Base-by-base conservation (phyloP, 164 flowering plant species). In the Warburgia ugandensis region DNA sequence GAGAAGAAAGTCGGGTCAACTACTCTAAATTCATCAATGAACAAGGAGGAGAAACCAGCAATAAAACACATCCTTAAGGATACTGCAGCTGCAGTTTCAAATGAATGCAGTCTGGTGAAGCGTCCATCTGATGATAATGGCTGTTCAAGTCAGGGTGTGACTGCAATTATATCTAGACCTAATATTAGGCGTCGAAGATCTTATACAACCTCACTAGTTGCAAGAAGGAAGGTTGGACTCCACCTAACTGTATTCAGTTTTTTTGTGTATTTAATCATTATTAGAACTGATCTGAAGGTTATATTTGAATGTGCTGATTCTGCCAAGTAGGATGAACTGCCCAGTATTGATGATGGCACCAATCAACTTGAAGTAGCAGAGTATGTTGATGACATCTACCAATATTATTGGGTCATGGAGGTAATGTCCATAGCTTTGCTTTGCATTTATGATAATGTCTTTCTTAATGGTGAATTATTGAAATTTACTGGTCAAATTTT, bases 311-410 rank as follows among this genome's bases (percentile, higher is more conserved):
- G 55, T 53, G 58, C 62, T 52, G 67, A 58, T 44, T 48, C 40
- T 33, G 22, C 9, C 17, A 46, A 74, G 47, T 65, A 57, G 55
- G 72, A 74, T 45, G 66, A 68, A 38, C 68, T 86, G 49, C 84
- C 88, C 6, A 68, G 45, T 44, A 86, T 90, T 27, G 85, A 90
- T 68, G 78, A 86, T 74, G 52, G 59, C 16, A 31, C 45, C 38
- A 84, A 90, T 70, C 85, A 74, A 49, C 79, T 90, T 45, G 95
- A 90, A 73, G 97, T 86, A 64, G 67, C 82, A 52, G 91, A 80
- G 63, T 90, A 90, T 58, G 78, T 86, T 52, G 94, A 86, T 66
- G 95, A 90, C 29, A 84, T 90, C 51, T 90, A 86, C 64, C 74
- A 72, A 30, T 82, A 78, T 55, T 90, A 86, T 60, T 90, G 97